These are phyloP conservation scores for Persicaria tinctoria DNA, from an alignment of 148 eudicot genomes.

Conservation along the genomic window DNA sequence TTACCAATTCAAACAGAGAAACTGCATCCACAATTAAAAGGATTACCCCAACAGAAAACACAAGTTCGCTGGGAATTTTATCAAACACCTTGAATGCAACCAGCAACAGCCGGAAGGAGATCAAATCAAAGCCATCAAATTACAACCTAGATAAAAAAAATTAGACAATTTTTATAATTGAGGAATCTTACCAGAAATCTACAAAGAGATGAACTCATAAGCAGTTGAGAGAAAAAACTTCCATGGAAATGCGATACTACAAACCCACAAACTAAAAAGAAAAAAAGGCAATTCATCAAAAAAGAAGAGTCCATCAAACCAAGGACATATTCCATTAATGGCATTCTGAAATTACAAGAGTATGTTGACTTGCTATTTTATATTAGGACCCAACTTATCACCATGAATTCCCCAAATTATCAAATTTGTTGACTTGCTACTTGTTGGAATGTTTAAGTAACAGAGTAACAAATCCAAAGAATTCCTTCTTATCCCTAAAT, in stretches of 20 bases:
- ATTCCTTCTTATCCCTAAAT: no score
- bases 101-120: not conserved
- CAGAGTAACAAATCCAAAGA: no score
- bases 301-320: no score
- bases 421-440: no score
- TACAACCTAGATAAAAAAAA: not conserved
- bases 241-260: not conserved
- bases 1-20: not conserved
- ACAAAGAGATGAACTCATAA: not conserved
- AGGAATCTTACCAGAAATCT: not conserved
- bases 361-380: no score
- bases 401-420: no score
- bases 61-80: not conserved
- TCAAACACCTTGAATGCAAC: slow-evolving; percentile 5
- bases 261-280: no score
- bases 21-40: not conserved
- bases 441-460: no score
- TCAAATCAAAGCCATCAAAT: slow-evolving; percentile 4
- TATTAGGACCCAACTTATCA: no score
- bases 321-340: no score
- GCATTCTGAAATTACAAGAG: no score
- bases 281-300: no score
- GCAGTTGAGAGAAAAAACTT: not conserved
- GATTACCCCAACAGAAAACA: not conserved
- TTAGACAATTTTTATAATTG: not conserved